These are phyloP conservation scores for Lasiosphaeria hispida DNA, from an alignment of 495 filamentous ascomycete genomes.

Conservation along the genomic window DNA sequence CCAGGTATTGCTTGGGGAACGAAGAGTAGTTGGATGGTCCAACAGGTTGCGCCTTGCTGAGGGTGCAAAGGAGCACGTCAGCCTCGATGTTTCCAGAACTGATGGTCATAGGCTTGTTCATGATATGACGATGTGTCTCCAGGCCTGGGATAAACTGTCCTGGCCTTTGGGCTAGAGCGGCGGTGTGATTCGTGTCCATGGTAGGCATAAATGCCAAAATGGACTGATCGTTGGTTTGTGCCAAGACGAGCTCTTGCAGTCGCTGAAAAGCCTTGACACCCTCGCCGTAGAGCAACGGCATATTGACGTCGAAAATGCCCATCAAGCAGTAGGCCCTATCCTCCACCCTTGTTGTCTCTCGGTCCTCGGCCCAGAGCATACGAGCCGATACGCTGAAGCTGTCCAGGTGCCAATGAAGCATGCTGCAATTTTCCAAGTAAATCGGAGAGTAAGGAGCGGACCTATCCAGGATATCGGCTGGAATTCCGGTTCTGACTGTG, in stretches of 20 bases:
- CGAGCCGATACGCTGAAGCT: neutral
- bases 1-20: neutral
- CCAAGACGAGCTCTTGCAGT: neutral
- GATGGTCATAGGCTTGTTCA: neutral
- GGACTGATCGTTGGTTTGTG: neutral
- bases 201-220: neutral
- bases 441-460: neutral
- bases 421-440: too few relatives aligned
- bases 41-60: neutral
- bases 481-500: neutral
- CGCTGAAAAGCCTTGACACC: neutral
- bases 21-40: neutral
- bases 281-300: neutral
- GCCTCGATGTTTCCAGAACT: neutral
- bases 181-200: neutral
- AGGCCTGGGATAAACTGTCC: neutral
- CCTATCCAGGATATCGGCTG: neutral
- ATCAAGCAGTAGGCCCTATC: neutral
- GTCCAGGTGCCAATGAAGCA: neutral
- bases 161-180: neutral
- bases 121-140: neutral
- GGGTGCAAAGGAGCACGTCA: neutral
- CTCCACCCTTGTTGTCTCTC: neutral
- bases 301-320: slow-evolving; percentile 1
- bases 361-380: neutral